Conservation (phyloP, 1,284 basidiomycete genomes). For the Cerrena zonata region DNA sequence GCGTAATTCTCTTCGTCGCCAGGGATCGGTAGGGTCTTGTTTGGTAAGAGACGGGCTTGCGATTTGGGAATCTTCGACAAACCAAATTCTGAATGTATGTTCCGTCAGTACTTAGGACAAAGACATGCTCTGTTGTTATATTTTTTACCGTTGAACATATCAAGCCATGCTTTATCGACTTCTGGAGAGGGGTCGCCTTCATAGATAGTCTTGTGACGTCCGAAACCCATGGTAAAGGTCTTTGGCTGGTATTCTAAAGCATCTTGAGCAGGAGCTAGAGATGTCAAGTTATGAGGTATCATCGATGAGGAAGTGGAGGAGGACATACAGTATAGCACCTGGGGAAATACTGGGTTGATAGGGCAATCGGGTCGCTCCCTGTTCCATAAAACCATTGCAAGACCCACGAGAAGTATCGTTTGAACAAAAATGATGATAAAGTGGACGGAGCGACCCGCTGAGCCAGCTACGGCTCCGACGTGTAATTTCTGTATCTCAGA, state of each 20-base stretch:
- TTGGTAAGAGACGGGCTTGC: conserved; percentile 8
- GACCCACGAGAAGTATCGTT: neutral
- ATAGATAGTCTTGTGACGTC: neutral
- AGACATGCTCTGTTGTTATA: neutral
- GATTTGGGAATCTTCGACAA: conserved; percentile 6
- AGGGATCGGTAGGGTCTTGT: conserved; percentile 8
- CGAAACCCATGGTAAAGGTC: neutral
- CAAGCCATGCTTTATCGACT: conserved; percentile 10
- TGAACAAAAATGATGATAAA: neutral
- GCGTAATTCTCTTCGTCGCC: conserved; percentile 6
- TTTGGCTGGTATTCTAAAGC: conserved; percentile 4
- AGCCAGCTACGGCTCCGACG: too few relatives aligned
- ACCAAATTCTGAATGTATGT: conserved; percentile 1
- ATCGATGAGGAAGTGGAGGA: neutral
- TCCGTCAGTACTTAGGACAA: too few relatives aligned
- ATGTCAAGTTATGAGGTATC: neutral
- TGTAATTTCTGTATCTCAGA: too few relatives aligned
- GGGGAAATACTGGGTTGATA: neutral
- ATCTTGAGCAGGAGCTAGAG: conserved; percentile 3
- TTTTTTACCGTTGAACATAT: conserved; percentile 7
- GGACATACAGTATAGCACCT: neutral
- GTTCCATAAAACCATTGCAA: neutral
- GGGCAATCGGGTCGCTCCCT: neutral
- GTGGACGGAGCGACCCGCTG: neutral
- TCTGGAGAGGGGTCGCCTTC: conserved; percentile 6